phyloP scores from a whole-genome alignment of 2,329 filamentous ascomycete genomes.

The Hypomyces perniciosus region DNA sequence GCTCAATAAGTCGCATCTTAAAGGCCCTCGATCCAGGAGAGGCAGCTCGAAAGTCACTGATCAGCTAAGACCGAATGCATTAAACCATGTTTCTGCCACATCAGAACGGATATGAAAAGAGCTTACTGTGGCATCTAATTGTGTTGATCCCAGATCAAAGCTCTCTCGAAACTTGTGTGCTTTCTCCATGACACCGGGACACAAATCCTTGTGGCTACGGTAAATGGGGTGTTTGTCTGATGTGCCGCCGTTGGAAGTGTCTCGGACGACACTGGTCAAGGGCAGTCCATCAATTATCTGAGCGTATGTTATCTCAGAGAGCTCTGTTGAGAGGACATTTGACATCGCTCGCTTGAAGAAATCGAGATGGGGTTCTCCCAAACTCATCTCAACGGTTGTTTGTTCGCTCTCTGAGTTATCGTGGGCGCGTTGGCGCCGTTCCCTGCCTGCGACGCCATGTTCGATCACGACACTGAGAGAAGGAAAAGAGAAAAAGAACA shows the following conservation, averaged over 20 bases:
- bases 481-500: too few species aligned
- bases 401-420: not conserved
- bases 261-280: not conserved
- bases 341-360: not conserved
- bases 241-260: not conserved
- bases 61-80: constrained; percentile 13
- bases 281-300: constrained; percentile 18
- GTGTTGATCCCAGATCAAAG: constrained; percentile 7
- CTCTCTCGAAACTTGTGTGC: constrained; percentile 10
- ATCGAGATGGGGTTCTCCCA: not conserved
- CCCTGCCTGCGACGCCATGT: too few species aligned
- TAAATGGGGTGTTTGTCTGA: constrained; percentile 14
- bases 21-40: constrained; percentile 21
- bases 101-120: not conserved
- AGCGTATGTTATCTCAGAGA: constrained; percentile 13
- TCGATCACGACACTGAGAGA: too few species aligned
- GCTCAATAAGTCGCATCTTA: constrained; percentile 25
- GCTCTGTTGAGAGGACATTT: constrained; percentile 7
- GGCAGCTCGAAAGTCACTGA: constrained; percentile 20
- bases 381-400: not conserved
- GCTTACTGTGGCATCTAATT: constrained; percentile 15
- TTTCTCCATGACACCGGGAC: constrained; percentile 14
- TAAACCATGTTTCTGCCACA: not conserved
- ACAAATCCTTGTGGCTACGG: constrained; percentile 18
- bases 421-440: not conserved